A percentile compares a stretch with the other conserved stretches of the same genome.
phyloP scores from a whole-genome alignment of 176 grass and related monocot genomes.

The Poa annua region DNA sequence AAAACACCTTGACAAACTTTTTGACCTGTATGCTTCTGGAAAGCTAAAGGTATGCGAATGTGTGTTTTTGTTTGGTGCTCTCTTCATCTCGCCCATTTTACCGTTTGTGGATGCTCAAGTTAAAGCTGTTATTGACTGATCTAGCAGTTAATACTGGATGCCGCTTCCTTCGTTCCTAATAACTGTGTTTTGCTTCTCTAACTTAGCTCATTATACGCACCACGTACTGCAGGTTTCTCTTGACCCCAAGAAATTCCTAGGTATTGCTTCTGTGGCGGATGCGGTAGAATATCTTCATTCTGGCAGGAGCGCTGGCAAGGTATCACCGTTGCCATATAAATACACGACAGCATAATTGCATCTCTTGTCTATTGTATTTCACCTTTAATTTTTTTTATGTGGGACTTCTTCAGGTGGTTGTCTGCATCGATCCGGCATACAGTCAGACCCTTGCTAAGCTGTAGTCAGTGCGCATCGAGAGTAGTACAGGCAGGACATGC shows the following conservation, averaged over 20 bases:
- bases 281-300: constrained; percentile 98
- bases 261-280: constrained; percentile 77
- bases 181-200: not conserved
- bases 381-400: constrained; percentile 17
- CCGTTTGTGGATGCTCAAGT: not conserved
- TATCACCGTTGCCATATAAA: constrained; percentile 30
- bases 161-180: not conserved
- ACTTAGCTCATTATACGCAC: not conserved
- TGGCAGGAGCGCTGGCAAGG: constrained; percentile 88
- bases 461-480: constrained; percentile 20
- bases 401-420: constrained; percentile 61
- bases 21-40: constrained; percentile 1
- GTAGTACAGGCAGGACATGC: not conserved
- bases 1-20: constrained; percentile 33
- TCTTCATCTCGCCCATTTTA: not conserved
- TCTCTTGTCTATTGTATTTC: not conserved
- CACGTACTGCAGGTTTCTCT: constrained; percentile 61
- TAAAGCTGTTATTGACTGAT: not conserved
- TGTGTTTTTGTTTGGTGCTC: not conserved
- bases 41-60: constrained; percentile 4
- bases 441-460: constrained; percentile 61
- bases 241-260: constrained; percentile 76
- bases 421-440: constrained; percentile 78
- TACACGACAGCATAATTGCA: not conserved
- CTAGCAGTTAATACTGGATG: not conserved